Percentiles rank a stretch among this genome's conserved stretches.
Conservation (phyloP, 176 grass and related monocot species). For the Lolium multiflorum region DNA sequence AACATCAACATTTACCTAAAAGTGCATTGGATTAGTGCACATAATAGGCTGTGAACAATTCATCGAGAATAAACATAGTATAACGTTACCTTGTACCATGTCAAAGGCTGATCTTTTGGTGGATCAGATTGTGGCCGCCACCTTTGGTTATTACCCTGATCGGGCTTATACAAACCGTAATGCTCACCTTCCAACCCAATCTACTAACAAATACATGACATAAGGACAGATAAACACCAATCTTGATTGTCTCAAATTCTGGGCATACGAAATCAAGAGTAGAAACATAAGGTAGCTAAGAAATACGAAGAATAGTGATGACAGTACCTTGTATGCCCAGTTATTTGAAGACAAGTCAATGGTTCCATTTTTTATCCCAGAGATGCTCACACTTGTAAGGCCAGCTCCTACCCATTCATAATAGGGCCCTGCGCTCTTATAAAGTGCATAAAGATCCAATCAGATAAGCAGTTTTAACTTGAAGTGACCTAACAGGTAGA, state of each 20-base stretch:
- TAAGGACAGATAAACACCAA: slow-evolving; percentile 8
- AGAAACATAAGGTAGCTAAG: not conserved
- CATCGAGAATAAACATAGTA: slow-evolving; percentile 15
- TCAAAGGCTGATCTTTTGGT: slow-evolving; percentile 82
- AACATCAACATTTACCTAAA: slow-evolving; percentile 77
- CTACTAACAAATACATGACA: slow-evolving; percentile 51
- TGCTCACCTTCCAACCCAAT: slow-evolving; percentile 93
- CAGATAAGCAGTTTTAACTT: slow-evolving; percentile 26
- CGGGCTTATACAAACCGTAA: slow-evolving; percentile 67
- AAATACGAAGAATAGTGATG: not conserved
- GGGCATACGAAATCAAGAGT: slow-evolving; percentile 13
- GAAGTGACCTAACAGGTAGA: not conserved
- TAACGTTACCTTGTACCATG: slow-evolving; percentile 91
- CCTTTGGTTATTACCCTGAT: slow-evolving; percentile 47
- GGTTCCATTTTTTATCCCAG: slow-evolving; percentile 53
- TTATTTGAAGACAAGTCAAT: slow-evolving; percentile 67
- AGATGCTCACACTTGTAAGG: slow-evolving; percentile 72
- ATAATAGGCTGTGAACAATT: slow-evolving; percentile 22
- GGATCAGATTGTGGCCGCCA: slow-evolving; percentile 67
- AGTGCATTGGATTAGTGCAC: slow-evolving; percentile 30
- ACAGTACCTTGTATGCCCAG: slow-evolving; percentile 81
- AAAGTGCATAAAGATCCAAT: slow-evolving; percentile 38
- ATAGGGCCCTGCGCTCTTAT: slow-evolving; percentile 79
- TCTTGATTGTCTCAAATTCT: slow-evolving; percentile 24
- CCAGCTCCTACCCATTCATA: slow-evolving; percentile 97